Conservation (phyloP, 495 filamentous ascomycete genomes). For the Paragyromitra xinjiangensis region DNA sequence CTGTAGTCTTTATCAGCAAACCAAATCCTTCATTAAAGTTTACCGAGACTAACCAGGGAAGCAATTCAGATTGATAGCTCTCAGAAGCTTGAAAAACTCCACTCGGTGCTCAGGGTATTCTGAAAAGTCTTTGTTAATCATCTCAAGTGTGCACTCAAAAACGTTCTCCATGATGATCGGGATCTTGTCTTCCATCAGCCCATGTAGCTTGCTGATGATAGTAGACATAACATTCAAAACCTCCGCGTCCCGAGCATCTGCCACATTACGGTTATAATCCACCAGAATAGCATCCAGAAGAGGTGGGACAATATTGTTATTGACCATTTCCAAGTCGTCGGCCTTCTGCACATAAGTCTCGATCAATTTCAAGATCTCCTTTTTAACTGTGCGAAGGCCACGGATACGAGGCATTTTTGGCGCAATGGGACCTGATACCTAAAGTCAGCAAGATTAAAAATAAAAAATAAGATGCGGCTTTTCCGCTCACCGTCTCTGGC, state of each 20-base stretch:
- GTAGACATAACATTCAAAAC: constrained; percentile 97
- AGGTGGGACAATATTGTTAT: constrained; percentile 90
- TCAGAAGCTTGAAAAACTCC: constrained; percentile 95
- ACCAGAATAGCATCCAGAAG: constrained; percentile 94
- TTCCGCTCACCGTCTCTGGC: constrained; percentile 75
- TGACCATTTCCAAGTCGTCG: constrained; percentile 92
- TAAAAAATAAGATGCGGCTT: constrained; percentile 43
- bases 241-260: constrained; percentile 94
- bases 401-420: constrained; percentile 97
- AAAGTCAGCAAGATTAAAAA: neutral
- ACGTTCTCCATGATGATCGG: constrained; percentile 97
- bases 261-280: constrained; percentile 96
- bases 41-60: constrained; percentile 69
- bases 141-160: constrained; percentile 97
- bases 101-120: constrained; percentile 98
- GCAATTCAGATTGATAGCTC: constrained; percentile 95
- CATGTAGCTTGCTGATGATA: constrained; percentile 93
- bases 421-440: constrained; percentile 78
- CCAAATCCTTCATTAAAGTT: neutral
- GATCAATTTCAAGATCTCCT: constrained; percentile 98
- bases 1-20: constrained; percentile 58
- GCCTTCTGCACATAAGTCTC: constrained; percentile 98
- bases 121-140: constrained; percentile 99
- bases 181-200: constrained; percentile 96
- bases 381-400: constrained; percentile 96